A percentile compares a stretch with the other conserved stretches of the same genome.
phyloP scores from a whole-genome alignment of 2,329 filamentous ascomycete genomes.

The Tolypocladium nubicola region DNA sequence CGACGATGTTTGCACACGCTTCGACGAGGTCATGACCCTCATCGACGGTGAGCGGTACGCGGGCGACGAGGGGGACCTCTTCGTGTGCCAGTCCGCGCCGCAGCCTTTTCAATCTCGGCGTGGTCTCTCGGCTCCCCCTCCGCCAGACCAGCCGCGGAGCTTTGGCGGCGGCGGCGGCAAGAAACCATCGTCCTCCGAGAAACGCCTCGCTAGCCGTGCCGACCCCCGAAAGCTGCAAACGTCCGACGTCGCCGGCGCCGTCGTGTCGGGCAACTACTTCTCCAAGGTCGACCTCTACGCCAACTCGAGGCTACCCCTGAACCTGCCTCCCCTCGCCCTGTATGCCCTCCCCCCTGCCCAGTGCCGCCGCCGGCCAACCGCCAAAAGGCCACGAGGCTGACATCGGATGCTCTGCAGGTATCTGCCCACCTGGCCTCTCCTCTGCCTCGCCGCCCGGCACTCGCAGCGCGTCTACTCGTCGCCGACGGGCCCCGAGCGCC shows the following conservation, averaged over 20 bases:
- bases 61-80: conserved; percentile 45
- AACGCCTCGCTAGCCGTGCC: neutral
- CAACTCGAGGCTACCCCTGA: conserved; percentile 62
- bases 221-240: neutral
- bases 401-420: conserved; percentile 37
- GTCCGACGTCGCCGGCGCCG: conserved; percentile 10
- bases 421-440: conserved; percentile 63
- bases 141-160: neutral
- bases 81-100: conserved; percentile 22
- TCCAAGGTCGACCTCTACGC: conserved; percentile 69
- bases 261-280: conserved; percentile 47
- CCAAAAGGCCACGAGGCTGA: neutral
- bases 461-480: conserved; percentile 64
- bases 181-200: neutral
- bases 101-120: neutral
- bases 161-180: conserved; percentile 1
- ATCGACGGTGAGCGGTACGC: conserved; percentile 54
- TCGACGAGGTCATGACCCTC: conserved; percentile 59
- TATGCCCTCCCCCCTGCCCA: conserved; percentile 25
- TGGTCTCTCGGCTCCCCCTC: neutral
- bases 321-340: conserved; percentile 58
- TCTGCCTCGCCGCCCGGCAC: conserved; percentile 71
- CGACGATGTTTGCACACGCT: conserved; percentile 49
- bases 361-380: neutral
- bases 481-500: conserved; percentile 50